Evolutionary conservation across 1,139 yeast genomes (phyloP).

Genomic region (Diutina siamensis): DNA sequence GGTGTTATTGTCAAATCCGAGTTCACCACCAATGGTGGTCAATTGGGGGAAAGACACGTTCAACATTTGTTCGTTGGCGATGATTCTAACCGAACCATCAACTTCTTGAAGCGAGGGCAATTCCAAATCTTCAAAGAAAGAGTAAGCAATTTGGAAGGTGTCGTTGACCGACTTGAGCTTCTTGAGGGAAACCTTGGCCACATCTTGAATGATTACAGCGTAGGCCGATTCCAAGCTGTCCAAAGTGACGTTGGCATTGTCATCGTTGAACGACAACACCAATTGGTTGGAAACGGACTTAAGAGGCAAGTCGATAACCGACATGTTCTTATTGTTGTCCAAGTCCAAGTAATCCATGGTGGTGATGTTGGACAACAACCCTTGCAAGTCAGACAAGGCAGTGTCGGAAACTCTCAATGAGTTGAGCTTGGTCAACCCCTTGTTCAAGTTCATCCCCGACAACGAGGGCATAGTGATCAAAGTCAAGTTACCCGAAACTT

Average conservation of each 20-base stretch:
- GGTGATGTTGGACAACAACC: slow-evolving; percentile 22
- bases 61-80: slow-evolving; percentile 32
- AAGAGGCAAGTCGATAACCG: slow-evolving; percentile 26
- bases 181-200: slow-evolving; percentile 18
- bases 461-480: slow-evolving; percentile 35
- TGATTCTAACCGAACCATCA: slow-evolving; percentile 32
- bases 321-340: slow-evolving; percentile 35
- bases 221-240: slow-evolving; percentile 31
- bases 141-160: slow-evolving; percentile 29
- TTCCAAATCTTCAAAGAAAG: slow-evolving; percentile 23
- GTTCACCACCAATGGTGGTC: slow-evolving; percentile 31
- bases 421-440: slow-evolving; percentile 24
- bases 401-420: slow-evolving; percentile 31
- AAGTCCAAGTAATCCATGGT: slow-evolving; percentile 26
- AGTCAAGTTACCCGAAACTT: slow-evolving; percentile 19
- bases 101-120: slow-evolving; percentile 21
- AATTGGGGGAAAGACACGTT: slow-evolving; percentile 20
- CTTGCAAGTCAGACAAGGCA: slow-evolving; percentile 28
- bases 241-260: slow-evolving; percentile 27
- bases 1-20: slow-evolving; percentile 32
- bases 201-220: slow-evolving; percentile 35
- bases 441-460: slow-evolving; percentile 26
- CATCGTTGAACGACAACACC: slow-evolving; percentile 33
- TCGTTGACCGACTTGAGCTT: slow-evolving; percentile 33
- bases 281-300: slow-evolving; percentile 24